Base-by-base conservation (phyloP, 73 alveolate genomes). In the Chromera velia region DNA sequence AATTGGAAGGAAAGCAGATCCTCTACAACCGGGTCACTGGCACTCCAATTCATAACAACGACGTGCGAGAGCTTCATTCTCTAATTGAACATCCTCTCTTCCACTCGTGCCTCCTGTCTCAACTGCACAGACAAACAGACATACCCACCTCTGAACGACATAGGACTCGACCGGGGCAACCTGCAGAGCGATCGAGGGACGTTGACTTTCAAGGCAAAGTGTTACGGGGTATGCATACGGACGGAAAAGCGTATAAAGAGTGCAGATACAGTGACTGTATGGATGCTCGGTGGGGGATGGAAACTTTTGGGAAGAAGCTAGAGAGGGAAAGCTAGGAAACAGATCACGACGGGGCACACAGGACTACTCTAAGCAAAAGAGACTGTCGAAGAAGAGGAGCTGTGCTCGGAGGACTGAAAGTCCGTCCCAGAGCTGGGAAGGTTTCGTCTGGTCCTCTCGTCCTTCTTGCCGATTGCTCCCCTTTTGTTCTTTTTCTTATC, bases 311-410 rank as follows among this genome's bases (percentile, higher is more conserved):
- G 63, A 18, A 45, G 63, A 45, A 18, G 18, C 26, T 10, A 18
- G 63, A 45, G 63, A 45, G 63, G 18, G 18, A 18, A 45, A 18
- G 18, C 26, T 10, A 45, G 63, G 18, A 18, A 18, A 45, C 26
- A 45, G 63, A 45, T 9, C 9, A 18, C 9, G 63, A 45, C 26
- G 18, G 63, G 18, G 63, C 9, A 18, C 9, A 18, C 9, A 18
- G 18, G 63, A 45, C 26, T 10, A 18, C 9, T 9, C 9, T 9
- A 45, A 18, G 18, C 26, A 82, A 22, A 46, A 82, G 80, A 75
- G 76, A 73, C 34, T 73, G 66, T 62, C 70, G 85, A 66, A 71
- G 81, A 0, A 82, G 64, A 33, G 66, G 13, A 55, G 70, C n/a
- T n/a, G n/a, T n/a, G n/a, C n/a, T n/a, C n/a, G n/a, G n/a, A n/a